phyloP scores from a whole-genome alignment of 345 rosid species.

The Lepidium africanum region DNA sequence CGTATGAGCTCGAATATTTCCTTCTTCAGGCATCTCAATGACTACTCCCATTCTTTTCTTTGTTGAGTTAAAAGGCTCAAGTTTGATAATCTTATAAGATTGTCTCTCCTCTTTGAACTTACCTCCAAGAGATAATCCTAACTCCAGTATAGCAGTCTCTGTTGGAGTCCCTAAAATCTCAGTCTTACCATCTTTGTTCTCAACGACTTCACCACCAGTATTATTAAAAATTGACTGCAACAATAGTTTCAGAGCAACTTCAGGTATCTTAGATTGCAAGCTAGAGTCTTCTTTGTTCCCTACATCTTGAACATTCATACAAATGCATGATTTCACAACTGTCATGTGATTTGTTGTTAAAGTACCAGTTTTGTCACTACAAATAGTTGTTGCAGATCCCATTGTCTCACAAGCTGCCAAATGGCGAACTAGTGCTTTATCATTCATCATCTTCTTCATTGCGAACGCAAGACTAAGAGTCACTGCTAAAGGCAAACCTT shows the following conservation, averaged over 20 bases:
- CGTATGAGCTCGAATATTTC: constrained; percentile 46
- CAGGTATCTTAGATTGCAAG: constrained; percentile 53
- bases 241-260: constrained; percentile 41
- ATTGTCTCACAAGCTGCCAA: constrained; percentile 96
- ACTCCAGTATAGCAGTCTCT: constrained; percentile 75
- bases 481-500: constrained; percentile 88
- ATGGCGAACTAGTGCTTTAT: constrained; percentile 85
- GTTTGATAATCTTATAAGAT: constrained; percentile 49
- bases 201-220: constrained; percentile 80
- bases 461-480: constrained; percentile 92
- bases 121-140: constrained; percentile 78
- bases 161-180: constrained; percentile 90
- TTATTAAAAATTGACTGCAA: constrained; percentile 73
- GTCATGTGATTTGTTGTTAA: constrained; percentile 90
- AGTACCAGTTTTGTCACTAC: constrained; percentile 92
- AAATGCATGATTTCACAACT: constrained; percentile 79
- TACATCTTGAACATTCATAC: constrained; percentile 53
- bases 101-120: constrained; percentile 55
- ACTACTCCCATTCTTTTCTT: constrained; percentile 91
- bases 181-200: constrained; percentile 51
- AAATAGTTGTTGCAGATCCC: constrained; percentile 91
- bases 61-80: constrained; percentile 87
- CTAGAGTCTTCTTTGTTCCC: constrained; percentile 30
- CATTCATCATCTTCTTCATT: constrained; percentile 98
- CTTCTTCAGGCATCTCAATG: constrained; percentile 56